Evolutionary conservation across 73 alveolate genomes (phyloP), one percentile per base, ranked within the genome.

Genomic region (Tetrahymena elliotti): DNA sequence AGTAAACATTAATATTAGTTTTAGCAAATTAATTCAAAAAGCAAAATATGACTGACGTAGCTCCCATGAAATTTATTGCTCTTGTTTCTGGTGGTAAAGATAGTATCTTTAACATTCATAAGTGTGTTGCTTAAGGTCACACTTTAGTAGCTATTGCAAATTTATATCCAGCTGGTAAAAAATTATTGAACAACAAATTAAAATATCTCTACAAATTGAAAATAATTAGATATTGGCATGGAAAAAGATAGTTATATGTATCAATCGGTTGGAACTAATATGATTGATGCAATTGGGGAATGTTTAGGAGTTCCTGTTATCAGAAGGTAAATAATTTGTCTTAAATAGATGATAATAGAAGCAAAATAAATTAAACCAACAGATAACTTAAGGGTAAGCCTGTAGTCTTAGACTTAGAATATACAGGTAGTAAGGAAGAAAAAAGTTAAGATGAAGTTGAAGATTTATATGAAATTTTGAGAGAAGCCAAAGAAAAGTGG

Each of bases 231-330:
- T 11, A 41, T 83, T 35, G 95, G 94, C 13, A 38, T 36, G 35
- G 99, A 98, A 97, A 40, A 96, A 88, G 99, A 99, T 97, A 97
- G 99, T 88, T 99, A 96, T 93, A 99, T 99, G 99, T 99, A 95
- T 97, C 98, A 99, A 94, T 98, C 99, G 92, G 99, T 98, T 1
- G 99, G 99, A 13, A 97, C 98, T 11, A 99, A 98, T 96, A 94
- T 97, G 83, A 96, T 98, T 38, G 97, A 98, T 18, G 96, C 98
- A 34, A 98, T 99, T 68, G 99, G 99, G 2, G 97, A 98, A 96
- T 98, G 99, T 53, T 94, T 98, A 35, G 99, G 96, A 24, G 98
- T 96, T 38, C 99, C 99, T 0, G 68, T 97, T 52, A 84, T 98
- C 36, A 96, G 94, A 93, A 96, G 96, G 97, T 95, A 95, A 84